Percentiles rank a stretch among this genome's conserved stretches.
phyloP scores from a whole-genome alignment of 2,329 filamentous ascomycete genomes.

The Colletotrichum sp. region DNA sequence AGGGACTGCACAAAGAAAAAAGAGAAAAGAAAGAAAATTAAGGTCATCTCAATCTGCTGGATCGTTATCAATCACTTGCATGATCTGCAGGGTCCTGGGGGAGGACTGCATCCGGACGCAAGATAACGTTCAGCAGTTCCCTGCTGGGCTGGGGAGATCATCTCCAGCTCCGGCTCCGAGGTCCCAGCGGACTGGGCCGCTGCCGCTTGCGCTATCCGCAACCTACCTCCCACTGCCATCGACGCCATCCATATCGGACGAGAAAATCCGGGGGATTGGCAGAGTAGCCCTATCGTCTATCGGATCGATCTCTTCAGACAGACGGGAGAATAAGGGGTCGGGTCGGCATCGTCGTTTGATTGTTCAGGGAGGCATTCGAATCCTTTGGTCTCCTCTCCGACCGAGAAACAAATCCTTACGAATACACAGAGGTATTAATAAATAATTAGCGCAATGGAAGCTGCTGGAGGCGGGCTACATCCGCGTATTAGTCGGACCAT shows the following conservation, averaged over 20 bases:
- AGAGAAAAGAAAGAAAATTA: background rate
- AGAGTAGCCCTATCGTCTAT: background rate
- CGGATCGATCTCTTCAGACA: background rate
- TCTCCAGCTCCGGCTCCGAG: slow-evolving; percentile 11
- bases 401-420: background rate
- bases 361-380: background rate
- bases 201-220: background rate
- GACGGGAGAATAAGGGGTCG: background rate
- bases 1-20: background rate
- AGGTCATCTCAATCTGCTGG: background rate
- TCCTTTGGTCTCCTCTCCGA: background rate
- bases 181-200: slow-evolving; percentile 19
- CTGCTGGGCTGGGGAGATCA: slow-evolving; percentile 10
- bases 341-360: background rate
- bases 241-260: slow-evolving; percentile 2
- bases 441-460: slow-evolving; percentile 1
- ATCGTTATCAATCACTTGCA: slow-evolving; percentile 18
- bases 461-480: background rate
- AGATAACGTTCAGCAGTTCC: slow-evolving; percentile 16
- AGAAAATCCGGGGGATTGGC: background rate
- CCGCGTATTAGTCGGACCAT: slow-evolving; percentile 16
- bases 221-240: background rate
- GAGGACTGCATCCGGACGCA: slow-evolving; percentile 5
- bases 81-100: slow-evolving; percentile 19
- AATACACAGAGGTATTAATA: background rate